phyloP scores from a whole-genome alignment of 495 filamentous ascomycete genomes.

The Filosporella fistucella region DNA sequence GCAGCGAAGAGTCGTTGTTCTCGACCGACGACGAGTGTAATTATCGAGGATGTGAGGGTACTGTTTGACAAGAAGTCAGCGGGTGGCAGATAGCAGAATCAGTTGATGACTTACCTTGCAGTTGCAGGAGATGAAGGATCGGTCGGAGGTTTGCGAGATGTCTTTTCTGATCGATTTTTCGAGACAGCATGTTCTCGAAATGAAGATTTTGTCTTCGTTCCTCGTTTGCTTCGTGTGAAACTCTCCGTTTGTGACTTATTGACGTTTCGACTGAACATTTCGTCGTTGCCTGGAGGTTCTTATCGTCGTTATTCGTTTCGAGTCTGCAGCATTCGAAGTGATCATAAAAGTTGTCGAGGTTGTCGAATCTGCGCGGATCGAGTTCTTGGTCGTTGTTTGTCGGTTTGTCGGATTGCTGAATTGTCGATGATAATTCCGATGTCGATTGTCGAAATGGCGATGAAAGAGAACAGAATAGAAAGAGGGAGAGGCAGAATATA shows the following conservation, averaged over 20 bases:
- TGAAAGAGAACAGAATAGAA: neutral
- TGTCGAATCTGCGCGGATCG: neutral
- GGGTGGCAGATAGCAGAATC: neutral
- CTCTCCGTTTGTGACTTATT: conserved; percentile 25
- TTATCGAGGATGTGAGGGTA: conserved; percentile 60
- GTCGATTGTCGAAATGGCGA: neutral
- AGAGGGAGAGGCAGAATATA: no score
- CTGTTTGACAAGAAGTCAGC: conserved; percentile 9
- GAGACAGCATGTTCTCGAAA: conserved; percentile 27
- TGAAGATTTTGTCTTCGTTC: conserved; percentile 13
- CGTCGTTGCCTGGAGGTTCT: neutral
- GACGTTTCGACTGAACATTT: conserved; percentile 24
- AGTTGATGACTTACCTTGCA: conserved; percentile 13
- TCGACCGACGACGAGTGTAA: conserved; percentile 74
- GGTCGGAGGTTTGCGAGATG: conserved; percentile 18
- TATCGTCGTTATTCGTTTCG: neutral
- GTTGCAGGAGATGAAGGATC: conserved; percentile 10
- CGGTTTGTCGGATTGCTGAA: neutral
- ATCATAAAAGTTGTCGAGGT: no score
- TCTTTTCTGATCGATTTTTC: conserved; percentile 21
- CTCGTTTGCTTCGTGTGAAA: conserved; percentile 19
- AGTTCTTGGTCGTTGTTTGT: neutral
- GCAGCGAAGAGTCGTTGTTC: conserved; percentile 87
- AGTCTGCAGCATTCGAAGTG: neutral
- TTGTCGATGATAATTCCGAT: neutral